phyloP scores from a whole-genome alignment of 225 moss, liverwort and hornwort genomes.

The Neckera pumila region DNA sequence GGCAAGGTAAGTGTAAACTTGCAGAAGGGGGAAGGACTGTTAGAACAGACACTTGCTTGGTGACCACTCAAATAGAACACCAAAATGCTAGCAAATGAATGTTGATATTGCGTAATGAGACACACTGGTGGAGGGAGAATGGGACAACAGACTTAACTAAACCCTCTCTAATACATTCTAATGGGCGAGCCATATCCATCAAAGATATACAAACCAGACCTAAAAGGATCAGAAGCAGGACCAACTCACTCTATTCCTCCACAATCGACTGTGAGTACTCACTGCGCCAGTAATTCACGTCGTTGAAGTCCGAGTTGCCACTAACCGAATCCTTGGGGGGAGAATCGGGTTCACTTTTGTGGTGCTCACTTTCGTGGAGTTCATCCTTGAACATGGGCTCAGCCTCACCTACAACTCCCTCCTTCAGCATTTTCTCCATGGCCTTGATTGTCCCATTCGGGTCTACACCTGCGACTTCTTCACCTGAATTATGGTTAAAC shows the following conservation, averaged over 20 bases:
- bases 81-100: slow-evolving; percentile 37
- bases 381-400: slow-evolving; percentile 47
- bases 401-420: slow-evolving; percentile 93
- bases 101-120: slow-evolving; percentile 26
- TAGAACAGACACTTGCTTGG: slow-evolving; percentile 12
- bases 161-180: slow-evolving; percentile 19
- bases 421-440: slow-evolving; percentile 92
- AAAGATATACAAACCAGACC: slow-evolving; percentile 45
- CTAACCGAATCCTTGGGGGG: slow-evolving; percentile 23
- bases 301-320: slow-evolving; percentile 68
- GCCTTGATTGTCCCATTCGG: slow-evolving; percentile 72
- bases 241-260: slow-evolving; percentile 37
- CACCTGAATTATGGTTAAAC: neutral
- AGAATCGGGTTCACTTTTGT: slow-evolving; percentile 11
- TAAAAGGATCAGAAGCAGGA: neutral
- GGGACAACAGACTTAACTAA: slow-evolving; percentile 7
- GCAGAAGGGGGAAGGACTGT: slow-evolving; percentile 9
- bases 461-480: slow-evolving; percentile 73
- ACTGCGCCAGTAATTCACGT: slow-evolving; percentile 89
- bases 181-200: slow-evolving; percentile 4
- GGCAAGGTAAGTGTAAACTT: neutral
- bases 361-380: neutral
- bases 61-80: slow-evolving; percentile 21
- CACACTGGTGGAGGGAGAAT: slow-evolving; percentile 24
- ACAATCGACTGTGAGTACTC: slow-evolving; percentile 63